Evolutionary conservation across 2,329 filamentous ascomycete genomes (phyloP).

Genomic region (Microdochium bolleyi): DNA sequence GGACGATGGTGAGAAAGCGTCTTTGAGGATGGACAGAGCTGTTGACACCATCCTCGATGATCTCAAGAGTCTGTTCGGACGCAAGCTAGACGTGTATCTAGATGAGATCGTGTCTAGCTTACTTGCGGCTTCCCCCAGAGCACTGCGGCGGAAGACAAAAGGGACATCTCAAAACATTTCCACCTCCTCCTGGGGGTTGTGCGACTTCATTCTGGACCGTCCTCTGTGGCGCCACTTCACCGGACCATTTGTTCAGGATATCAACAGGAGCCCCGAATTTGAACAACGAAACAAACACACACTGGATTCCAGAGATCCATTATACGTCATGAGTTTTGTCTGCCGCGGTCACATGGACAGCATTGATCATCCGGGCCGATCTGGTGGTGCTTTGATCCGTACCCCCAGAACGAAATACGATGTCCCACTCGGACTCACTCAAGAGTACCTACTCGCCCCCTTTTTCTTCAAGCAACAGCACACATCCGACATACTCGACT

Average conservation of each 20-base stretch:
- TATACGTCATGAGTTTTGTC: neutral
- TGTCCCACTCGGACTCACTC: conserved; percentile 29
- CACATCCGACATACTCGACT: conserved; percentile 33
- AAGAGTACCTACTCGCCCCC: conserved; percentile 29
- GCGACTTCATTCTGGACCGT: neutral
- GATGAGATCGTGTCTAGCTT: neutral
- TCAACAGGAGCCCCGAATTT: too few relatives aligned
- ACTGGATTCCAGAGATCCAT: neutral
- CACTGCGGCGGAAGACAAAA: neutral
- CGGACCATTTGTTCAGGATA: neutral
- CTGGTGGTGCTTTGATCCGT: too few relatives aligned
- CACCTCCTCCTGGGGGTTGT: neutral
- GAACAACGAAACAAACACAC: too few relatives aligned
- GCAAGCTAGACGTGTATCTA: neutral
- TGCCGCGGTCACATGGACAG: neutral
- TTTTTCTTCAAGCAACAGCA: conserved; percentile 29
- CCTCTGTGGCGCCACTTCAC: neutral
- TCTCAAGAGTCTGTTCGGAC: neutral
- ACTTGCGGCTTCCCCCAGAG: neutral
- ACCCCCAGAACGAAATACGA: conserved; percentile 6
- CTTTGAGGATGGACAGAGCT: neutral
- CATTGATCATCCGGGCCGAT: neutral
- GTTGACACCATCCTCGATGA: neutral
- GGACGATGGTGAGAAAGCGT: neutral
- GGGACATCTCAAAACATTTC: neutral